phyloP scores from a whole-genome alignment of 805 yeast species.

The Nakazawaea ernobii region DNA sequence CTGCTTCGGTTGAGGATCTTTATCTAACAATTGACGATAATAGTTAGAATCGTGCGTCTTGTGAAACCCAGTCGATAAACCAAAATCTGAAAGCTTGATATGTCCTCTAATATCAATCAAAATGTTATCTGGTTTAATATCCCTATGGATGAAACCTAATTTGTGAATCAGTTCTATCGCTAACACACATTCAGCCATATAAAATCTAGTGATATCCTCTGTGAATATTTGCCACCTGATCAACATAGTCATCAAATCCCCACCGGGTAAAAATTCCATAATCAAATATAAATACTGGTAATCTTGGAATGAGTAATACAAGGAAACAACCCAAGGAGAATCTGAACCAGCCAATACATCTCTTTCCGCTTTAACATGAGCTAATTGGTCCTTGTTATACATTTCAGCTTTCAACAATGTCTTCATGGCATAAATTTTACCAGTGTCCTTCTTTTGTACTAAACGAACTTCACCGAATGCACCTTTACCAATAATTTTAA shows the following conservation, averaged over 20 bases:
- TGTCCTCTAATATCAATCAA: conserved; percentile 62
- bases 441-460: conserved; percentile 89
- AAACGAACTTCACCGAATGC: conserved; percentile 96
- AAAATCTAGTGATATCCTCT: conserved; percentile 87
- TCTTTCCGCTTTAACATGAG: conserved; percentile 93
- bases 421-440: conserved; percentile 92
- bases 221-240: conserved; percentile 92
- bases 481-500: conserved; percentile 91
- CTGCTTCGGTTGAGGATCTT: conserved; percentile 33
- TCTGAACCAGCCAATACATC: conserved; percentile 90
- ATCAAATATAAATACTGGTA: conserved; percentile 66
- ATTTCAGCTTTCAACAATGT: conserved; percentile 85
- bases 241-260: conserved; percentile 90
- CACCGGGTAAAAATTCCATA: conserved; percentile 82
- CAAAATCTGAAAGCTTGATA: conserved; percentile 65
- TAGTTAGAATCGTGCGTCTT: conserved; percentile 88
- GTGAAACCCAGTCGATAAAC: conserved; percentile 85
- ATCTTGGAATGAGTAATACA: conserved; percentile 80
- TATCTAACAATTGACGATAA: conserved; percentile 75
- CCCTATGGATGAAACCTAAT: conserved; percentile 92
- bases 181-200: conserved; percentile 93
- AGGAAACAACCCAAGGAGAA: conserved; percentile 84
- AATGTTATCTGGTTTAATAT: conserved; percentile 94
- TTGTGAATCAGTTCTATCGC: conserved; percentile 94
- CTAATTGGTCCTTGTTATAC: conserved; percentile 91